Base-by-base conservation (phyloP, 2,329 filamentous ascomycete species). In the Aspergillus tamarii region DNA sequence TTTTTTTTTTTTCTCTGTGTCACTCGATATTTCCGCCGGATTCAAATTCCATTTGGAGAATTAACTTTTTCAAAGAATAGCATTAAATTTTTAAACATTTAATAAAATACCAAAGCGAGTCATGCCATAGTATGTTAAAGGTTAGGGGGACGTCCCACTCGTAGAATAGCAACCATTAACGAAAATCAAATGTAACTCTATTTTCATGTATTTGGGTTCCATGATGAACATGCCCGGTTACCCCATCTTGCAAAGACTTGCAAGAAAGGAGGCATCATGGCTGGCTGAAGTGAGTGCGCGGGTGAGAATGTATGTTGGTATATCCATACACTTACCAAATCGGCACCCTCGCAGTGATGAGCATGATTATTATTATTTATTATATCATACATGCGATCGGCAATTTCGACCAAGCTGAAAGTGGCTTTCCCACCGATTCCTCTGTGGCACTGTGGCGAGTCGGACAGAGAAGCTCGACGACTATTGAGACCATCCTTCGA, bases 401-500 rank as follows among this genome's bases (percentile, higher is more conserved):
- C 34, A 32, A 26, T 26, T n/a, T 14, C 34, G 12, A 28, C 32
- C 48, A 23, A 41, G 21, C 16, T 28, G 34, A 23, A 14, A 16
- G 48, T 45, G 58, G 48, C 58, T 54, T 34, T 26, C 45, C 23
- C 34, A 59, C 23, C 46, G 23, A 28, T n/a, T 4, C 16, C 46
- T 52, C n/a, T n/a, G 58, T 54, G 60, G 53, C 52, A 52, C 56
- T 57, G 63, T 66, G 65, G 64, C 64, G 57, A 66, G 58, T 61
- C 48, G 57, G 63, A 39, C 54, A 41, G 57, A 32, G 30, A 48
- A 39, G 34, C 34, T 36, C n/a, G 14, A 53, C 19, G 16, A 32
- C 26, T 9, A 30, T 16, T 30, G 46, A n/a, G 26, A 16, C 4
- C 23, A 16, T 23, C 28, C 28, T 34, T 19, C 4, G n/a, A 50